Base-by-base conservation (phyloP, 164 flowering plant species). In the Litsea cubeba region DNA sequence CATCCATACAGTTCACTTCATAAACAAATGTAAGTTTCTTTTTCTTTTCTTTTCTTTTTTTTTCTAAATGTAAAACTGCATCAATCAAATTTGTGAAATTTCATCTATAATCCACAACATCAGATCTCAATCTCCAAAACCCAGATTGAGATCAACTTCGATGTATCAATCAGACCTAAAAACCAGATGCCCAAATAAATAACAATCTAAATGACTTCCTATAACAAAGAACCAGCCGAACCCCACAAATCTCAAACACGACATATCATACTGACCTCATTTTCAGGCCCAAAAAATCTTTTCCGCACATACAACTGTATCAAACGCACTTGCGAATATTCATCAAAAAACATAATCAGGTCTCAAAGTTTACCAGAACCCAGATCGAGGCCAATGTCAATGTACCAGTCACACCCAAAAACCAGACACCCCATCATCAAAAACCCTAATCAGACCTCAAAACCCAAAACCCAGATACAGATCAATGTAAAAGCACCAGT, bases 261-360 rank as follows among this genome's bases (percentile, higher is more conserved):
- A 58, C 18, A 40, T 22, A 71, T 7, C 62, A 28, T 22, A 23
- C 68, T 15, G 22, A 91, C 98, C 97, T 92, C 93, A 76, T 84
- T 83, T 6, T 78, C 84, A 10, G 96, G 88, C 71, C 81, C 76
- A 40, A 40, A 8, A 7, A 40, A 8, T 40, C 11, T 5, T 40
- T 40, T 7, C 10, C 46, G 10, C 46, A 40, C 11, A 40, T 7
- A 40, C 46, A 40, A 40, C 11, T 5, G 46, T 30, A 40, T 40
- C 46, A 40, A 40, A 40, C 46, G 8, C 10, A 40, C 46, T 40
- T 7, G 46, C 2, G 11, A 40, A 8, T 5, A 40, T 40, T 40
- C 46, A 40, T 40, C 46, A 40, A 40, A 40, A 40, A 40, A 40
- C 8, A 40, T 40, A 5, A 40, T 40, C 46, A 40, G 11, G 8